Base-by-base conservation (phyloP, 164 flowering plant genomes). In the Tetrastigma voinierianum region DNA sequence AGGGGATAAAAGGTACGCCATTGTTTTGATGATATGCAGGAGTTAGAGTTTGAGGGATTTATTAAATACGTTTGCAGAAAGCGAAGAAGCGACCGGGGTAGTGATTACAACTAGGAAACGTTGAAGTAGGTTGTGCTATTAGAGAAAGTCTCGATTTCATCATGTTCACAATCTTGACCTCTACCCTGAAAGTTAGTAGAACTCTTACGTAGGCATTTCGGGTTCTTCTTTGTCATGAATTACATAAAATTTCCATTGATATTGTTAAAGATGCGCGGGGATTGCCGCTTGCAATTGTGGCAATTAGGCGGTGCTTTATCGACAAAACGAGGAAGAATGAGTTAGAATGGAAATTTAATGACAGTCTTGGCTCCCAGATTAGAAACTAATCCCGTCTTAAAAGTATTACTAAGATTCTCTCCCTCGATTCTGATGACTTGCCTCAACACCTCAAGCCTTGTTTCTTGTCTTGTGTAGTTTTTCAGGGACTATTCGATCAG, bases 251-350 rank as follows among this genome's bases (percentile, higher is more conserved):
- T 51, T 17, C 71, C 2, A 1, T 0, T 7, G 51, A 63, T 4
- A 70, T 70, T 2, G 45, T 64, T 0, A 46, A 48, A 57, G 56
- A 54, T 70, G 67, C 24, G 67, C n/a, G 40, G 24, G 67, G 72
- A 8, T 17, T 63, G 13, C 67, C 72, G 0, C 54, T 63, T 10
- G 72, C 72, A 24, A 47, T 70, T 43, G 52, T 32, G 0, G 53
- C 59, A 16, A 40, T 57, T 0, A n/a, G 72, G 67, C 0, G 62
- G 67, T 54, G 51, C 57, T 46, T 17, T 70, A 9, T 55, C 67
- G n/a, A 63, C 51, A 1, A 64, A 62, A 48, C n/a, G 15, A 16
- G 10, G 10, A 64, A 46, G 16, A 16, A 13, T 53, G 10, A 6
- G 0, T 4, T 5, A 3, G 64, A 70, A 20, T 70, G 73, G 73